These are phyloP conservation scores for Clonostachys solani DNA, from an alignment of 2,329 filamentous ascomycete genomes.

Conservation along the genomic window DNA sequence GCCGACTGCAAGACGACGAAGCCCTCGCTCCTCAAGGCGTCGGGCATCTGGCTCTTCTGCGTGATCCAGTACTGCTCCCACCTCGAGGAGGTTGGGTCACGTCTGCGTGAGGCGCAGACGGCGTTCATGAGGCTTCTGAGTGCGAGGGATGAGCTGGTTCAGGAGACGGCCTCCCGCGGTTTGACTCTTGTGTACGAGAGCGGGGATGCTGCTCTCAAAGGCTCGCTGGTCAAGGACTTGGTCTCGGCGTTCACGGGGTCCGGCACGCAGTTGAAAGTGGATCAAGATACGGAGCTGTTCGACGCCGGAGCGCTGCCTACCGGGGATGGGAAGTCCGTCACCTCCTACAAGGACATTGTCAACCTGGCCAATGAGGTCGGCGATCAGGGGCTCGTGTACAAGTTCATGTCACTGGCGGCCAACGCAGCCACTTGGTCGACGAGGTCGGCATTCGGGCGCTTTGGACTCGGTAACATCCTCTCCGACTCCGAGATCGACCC, in stretches of 20 bases:
- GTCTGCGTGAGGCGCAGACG: slow-evolving; percentile 73
- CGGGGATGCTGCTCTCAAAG: slow-evolving; percentile 75
- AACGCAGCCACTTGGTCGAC: slow-evolving; percentile 97
- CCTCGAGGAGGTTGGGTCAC: slow-evolving; percentile 66
- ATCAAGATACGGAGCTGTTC: slow-evolving; percentile 87
- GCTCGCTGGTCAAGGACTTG: slow-evolving; percentile 80
- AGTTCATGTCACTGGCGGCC: slow-evolving; percentile 95
- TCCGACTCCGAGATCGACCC: slow-evolving; percentile 86
- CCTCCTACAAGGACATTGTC: slow-evolving; percentile 97
- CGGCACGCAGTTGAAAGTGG: slow-evolving; percentile 73
- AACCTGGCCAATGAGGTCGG: slow-evolving; percentile 93
- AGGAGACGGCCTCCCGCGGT: slow-evolving; percentile 90
- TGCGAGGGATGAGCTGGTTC: slow-evolving; percentile 88
- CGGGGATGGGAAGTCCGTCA: slow-evolving; percentile 82
- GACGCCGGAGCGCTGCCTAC: slow-evolving; percentile 88
- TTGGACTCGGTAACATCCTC: slow-evolving; percentile 87
- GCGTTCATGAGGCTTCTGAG: slow-evolving; percentile 86
- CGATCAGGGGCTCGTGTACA: slow-evolving; percentile 93
- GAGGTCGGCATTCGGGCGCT: slow-evolving; percentile 91
- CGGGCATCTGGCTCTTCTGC: slow-evolving; percentile 92
- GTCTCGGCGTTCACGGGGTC: slow-evolving; percentile 84
- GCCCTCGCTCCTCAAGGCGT: slow-evolving; percentile 84
- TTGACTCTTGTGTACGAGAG: slow-evolving; percentile 92
- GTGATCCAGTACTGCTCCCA: slow-evolving; percentile 87
- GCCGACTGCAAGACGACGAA: slow-evolving; percentile 78